These are phyloP conservation scores for Lodderomyces theae DNA, from an alignment of 1,139 yeast species.

Conservation along the genomic window DNA sequence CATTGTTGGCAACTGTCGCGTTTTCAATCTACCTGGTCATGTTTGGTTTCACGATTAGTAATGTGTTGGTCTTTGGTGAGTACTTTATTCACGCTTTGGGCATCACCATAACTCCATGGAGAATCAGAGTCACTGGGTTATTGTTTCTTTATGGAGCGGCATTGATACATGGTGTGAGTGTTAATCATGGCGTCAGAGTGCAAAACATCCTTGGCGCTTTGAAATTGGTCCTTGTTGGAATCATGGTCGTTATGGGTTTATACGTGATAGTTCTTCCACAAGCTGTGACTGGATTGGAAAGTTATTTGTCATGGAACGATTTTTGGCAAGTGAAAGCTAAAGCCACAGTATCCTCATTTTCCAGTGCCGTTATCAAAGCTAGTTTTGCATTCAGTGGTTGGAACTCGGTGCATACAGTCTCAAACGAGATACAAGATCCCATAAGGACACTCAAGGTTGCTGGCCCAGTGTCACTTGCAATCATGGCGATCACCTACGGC, in stretches of 20 bases:
- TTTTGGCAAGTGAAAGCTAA: slow-evolving; percentile 28
- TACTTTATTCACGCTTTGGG: slow-evolving; percentile 55
- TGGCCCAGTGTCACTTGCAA: slow-evolving; percentile 52
- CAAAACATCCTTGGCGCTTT: slow-evolving; percentile 58
- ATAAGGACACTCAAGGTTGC: slow-evolving; percentile 55
- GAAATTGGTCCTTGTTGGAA: slow-evolving; percentile 46
- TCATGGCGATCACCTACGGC: slow-evolving; percentile 50
- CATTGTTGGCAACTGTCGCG: slow-evolving; percentile 56
- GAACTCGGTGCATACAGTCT: slow-evolving; percentile 61
- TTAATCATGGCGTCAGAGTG: slow-evolving; percentile 49
- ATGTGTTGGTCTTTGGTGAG: slow-evolving; percentile 70
- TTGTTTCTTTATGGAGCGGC: slow-evolving; percentile 42
- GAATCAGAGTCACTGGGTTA: slow-evolving; percentile 45
- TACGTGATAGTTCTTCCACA: slow-evolving; percentile 48
- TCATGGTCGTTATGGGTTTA: slow-evolving; percentile 50
- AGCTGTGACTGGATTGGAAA: slow-evolving; percentile 38
- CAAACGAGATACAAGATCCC: slow-evolving; percentile 62
- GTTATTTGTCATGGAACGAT: slow-evolving; percentile 33
- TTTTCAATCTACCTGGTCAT: slow-evolving; percentile 55
- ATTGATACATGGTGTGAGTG: slow-evolving; percentile 52
- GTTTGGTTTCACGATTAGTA: slow-evolving; percentile 65
- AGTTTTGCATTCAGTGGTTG: slow-evolving; percentile 64
- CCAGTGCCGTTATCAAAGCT: slow-evolving; percentile 57
- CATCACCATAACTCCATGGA: slow-evolving; percentile 33
- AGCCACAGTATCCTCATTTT: slow-evolving; percentile 39